Evolutionary conservation across 2,329 filamentous ascomycete species (phyloP).

Genomic region (Cladophialophora chaetospira): DNA sequence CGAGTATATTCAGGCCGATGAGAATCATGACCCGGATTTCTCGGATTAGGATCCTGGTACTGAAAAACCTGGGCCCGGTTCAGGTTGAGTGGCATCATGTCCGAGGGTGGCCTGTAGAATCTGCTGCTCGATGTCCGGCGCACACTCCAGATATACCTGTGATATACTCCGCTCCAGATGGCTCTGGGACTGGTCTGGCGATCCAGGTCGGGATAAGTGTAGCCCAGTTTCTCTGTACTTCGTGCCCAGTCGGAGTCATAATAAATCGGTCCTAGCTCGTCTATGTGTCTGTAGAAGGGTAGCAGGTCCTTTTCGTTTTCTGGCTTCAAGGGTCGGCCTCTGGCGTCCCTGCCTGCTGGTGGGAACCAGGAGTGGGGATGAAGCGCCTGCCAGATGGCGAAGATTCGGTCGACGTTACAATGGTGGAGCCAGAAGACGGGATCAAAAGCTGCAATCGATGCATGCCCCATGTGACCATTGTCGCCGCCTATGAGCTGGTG

Average conservation of each 20-base stretch:
- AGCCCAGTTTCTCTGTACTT: conserved; percentile 64
- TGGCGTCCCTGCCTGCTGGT: conserved; percentile 36
- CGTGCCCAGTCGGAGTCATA: conserved; percentile 68
- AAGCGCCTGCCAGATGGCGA: conserved; percentile 74
- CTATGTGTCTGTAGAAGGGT: conserved; percentile 65
- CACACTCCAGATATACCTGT: conserved; percentile 12
- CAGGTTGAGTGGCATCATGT: conserved; percentile 35
- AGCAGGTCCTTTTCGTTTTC: conserved; percentile 37
- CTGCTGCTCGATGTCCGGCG: conserved; percentile 46
- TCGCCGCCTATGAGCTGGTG: conserved; percentile 56
- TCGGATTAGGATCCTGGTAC: conserved; percentile 4
- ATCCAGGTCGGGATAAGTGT: conserved; percentile 66
- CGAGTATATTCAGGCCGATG: too few relatives aligned
- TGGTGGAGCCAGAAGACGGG: conserved; percentile 78
- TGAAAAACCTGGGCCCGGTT: conserved; percentile 41
- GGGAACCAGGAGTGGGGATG: conserved; percentile 63
- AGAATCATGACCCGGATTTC: conserved; percentile 4
- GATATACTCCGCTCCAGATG: conserved; percentile 7
- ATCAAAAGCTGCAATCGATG: conserved; percentile 74
- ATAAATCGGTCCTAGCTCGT: conserved; percentile 57
- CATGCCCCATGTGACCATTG: conserved; percentile 68
- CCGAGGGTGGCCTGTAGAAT: conserved; percentile 39
- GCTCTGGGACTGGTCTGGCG: not conserved
- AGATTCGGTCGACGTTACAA: conserved; percentile 68
- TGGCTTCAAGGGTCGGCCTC: conserved; percentile 61